Base-by-base conservation (phyloP, 2,329 filamentous ascomycete genomes). In the Arthrobotrys conoides region DNA sequence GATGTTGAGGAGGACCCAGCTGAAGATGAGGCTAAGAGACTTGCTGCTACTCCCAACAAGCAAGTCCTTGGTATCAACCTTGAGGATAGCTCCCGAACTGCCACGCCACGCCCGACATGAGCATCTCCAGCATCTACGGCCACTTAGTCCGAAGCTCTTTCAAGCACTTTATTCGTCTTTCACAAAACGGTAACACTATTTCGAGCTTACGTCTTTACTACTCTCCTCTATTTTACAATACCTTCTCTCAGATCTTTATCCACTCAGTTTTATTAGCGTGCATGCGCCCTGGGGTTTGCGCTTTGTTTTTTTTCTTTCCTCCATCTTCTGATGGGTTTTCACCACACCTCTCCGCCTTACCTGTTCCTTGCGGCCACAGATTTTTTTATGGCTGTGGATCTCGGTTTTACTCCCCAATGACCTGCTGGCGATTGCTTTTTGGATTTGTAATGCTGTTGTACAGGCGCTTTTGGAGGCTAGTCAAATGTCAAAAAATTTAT, bases 191-290 rank as follows among this genome's bases (percentile, higher is more conserved):
- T 9, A 10, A 27, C 36, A 24, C 22, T 24, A 2, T 12, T 20
- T 27, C 16, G 33, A 38, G 9, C 44, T 24, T 44, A 5, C 27
- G 27, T 49, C n/a, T 18, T n/a, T 64, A 38, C 24, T 30, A 36
- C 49, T 30, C 46, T 8, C 38, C 38, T 12, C 33, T n/a, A 22
- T 8, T 49, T n/a, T n/a, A n/a, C 36, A 46, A 57, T 20, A 36
- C 14, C 49, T 24, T 16, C 59, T 64, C 53, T 76, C 64, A 41
- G 59, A 57, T 73, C 44, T 59, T 55, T 63, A 61, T 59, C 70
- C 38, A 55, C 18, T 71, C 41, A 63, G 67, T 71, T 77, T 59
- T 68, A 77, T 77, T 77, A 77, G 73, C 73, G 73, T 71, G 73
- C 73, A 77, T 77, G 67, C 61, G 41, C 68, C 33, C 59, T 71